Base-by-base conservation (phyloP, 1,284 basidiomycete species). In the Athelia psychrophila region DNA sequence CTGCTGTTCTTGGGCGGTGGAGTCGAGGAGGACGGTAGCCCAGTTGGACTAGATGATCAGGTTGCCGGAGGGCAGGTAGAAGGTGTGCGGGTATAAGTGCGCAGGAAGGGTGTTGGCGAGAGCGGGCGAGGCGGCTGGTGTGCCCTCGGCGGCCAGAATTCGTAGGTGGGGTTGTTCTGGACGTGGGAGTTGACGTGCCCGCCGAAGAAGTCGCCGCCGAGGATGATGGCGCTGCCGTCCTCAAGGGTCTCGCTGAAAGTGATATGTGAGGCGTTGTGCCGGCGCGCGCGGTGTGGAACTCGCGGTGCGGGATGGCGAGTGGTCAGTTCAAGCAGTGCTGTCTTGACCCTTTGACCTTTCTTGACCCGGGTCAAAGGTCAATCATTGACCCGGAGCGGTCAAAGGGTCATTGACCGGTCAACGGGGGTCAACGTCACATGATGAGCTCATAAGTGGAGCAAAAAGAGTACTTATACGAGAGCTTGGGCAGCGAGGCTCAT, bases 101-200 rank as follows among this genome's bases (percentile, higher is more conserved):
- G 75, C 75, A 32, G 83, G 82, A 20, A 87, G 76, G 1, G 81
- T 79, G 36, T 67, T 73, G 33, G 67, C 60, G 6, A 88, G 73
- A 59, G 88, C 76, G 3, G 73, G 67, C 6, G 78, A 81, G 27
- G 57, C 58, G 49, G 83, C 70, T 10, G 78, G 75, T 22, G 65
- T 63, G 18, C 78, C 78, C 52, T 69, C 72, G 3, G 80, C 74
- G 89, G 89, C 74, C 83, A 91, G 73, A 88, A 88, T 69, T 91
- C 89, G 68, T 85, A 87, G 0, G 89, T 91, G 2, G 89, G 89
- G 61, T 80, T 80, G 52, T 75, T 73, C 55, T 81, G 78, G 13
- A 46, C 52, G 0, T 71, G 70, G 55, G 73, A 67, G 70, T 90
- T 91, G 53, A 93, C 87, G 64, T 86, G 92, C 15, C 88, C 90